Base-by-base conservation (phyloP, 2,329 filamentous ascomycete genomes). In the Cercospora zeae-maydis region DNA sequence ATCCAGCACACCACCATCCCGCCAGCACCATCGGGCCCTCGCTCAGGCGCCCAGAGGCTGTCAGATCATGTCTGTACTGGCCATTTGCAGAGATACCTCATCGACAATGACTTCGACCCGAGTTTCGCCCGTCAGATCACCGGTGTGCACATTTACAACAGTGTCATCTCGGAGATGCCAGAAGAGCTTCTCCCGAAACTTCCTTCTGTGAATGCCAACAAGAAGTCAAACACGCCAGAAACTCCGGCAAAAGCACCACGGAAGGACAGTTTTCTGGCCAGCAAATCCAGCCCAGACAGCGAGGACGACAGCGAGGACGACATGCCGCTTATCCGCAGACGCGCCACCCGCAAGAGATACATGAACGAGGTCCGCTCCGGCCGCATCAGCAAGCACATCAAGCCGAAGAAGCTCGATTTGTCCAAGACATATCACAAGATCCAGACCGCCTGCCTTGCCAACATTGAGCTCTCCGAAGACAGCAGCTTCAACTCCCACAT, bases 71-170 rank as follows among this genome's bases (percentile, higher is more conserved):
- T 51, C 27, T 51, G 42, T 31, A 51, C 56, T 4, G 54, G 27
- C 3, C 54, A 57, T 27, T 21, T 57, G 54, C 54, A 57, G 54
- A 10, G 54, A 30, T 57, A 37, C 47, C 58, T 60, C 49, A 53
- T 53, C 47, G 33, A 24, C 34, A 16, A 60, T 14, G 45, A 42
- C 42, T 59, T 59, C 57, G 11, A 49, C 5, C 42, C 57, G 10
- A 27, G 19, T 11, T 49, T 52, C 42, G 57, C 36, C 1, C 34
- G 37, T 16, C 54, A 57, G 27, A 16, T 57, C 34, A 57, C 54
- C 37, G 54, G 54, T 4, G 34, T 42, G 13, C 54, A 57, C 54
- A 57, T 57, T 9, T 39, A 39, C 34, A 37, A 57, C 54, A 42
- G 54, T 33, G 37, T 57, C 13, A 27, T 57, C 36, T 36, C 34